These are phyloP conservation scores for Flaveria trinervia DNA, from an alignment of 129 eudicot species.

Conservation along the genomic window DNA sequence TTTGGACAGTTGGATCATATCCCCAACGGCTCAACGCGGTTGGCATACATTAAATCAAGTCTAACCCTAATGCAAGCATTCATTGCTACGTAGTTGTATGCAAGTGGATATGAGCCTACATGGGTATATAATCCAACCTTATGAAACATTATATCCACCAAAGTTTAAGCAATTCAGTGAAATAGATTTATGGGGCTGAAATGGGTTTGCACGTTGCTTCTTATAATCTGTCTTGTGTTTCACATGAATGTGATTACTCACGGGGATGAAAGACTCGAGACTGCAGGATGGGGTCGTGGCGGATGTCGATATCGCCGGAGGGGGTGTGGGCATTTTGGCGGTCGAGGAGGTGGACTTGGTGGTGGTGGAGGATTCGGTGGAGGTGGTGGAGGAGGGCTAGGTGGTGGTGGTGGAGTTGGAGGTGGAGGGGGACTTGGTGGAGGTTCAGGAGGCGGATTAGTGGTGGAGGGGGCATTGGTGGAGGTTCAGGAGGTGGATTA, in stretches of 20 bases:
- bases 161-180: conserved; percentile 1
- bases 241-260: conserved; percentile 34
- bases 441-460: conserved; percentile 40
- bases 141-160: background rate
- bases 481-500: conserved; percentile 23
- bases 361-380: conserved; percentile 37
- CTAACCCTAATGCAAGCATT: conserved; percentile 15
- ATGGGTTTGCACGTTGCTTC: conserved; percentile 41
- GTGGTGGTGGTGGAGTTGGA: conserved; percentile 27
- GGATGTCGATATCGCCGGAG: conserved; percentile 40
- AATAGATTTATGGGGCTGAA: conserved; percentile 35
- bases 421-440: conserved; percentile 32
- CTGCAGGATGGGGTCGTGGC: conserved; percentile 35
- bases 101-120: conserved; percentile 29
- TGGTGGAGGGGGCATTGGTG: conserved; percentile 31
- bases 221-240: conserved; percentile 38
- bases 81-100: conserved; percentile 24
- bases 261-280: conserved; percentile 35
- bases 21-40: conserved; percentile 24
- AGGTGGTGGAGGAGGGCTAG: conserved; percentile 34
- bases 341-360: conserved; percentile 35
- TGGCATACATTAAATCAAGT: conserved; percentile 31
- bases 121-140: conserved; percentile 23
- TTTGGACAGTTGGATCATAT: conserved; percentile 1
- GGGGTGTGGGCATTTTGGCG: conserved; percentile 39